phyloP scores from a whole-genome alignment of 2,329 filamentous ascomycete species.

The Exophiala phaeomuriformis region DNA sequence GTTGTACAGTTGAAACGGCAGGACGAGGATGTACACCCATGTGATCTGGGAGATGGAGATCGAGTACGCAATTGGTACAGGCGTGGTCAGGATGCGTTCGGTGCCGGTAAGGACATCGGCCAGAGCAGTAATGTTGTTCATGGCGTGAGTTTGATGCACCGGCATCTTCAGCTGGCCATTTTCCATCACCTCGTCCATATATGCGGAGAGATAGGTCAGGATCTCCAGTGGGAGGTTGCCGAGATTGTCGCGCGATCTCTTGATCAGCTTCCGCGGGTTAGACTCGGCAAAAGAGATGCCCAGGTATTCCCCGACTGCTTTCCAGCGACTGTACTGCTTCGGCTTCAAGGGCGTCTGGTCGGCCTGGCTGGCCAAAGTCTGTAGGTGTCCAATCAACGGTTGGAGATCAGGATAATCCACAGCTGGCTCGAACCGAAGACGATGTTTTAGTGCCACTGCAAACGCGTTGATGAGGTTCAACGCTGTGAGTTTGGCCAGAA shows the following conservation, averaged over 20 bases:
- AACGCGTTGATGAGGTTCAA: constrained; percentile 75
- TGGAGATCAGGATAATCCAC: constrained; percentile 67
- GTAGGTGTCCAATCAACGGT: constrained; percentile 62
- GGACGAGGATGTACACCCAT: constrained; percentile 71
- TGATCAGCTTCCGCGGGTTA: constrained; percentile 71
- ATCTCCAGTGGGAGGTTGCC: constrained; percentile 82
- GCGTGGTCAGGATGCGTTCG: constrained; percentile 74
- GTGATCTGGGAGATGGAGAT: constrained; percentile 83
- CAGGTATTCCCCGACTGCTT: constrained; percentile 62
- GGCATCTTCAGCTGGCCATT: constrained; percentile 33
- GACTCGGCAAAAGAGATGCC: constrained; percentile 68
- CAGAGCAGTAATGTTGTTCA: constrained; percentile 55
- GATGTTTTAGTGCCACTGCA: constrained; percentile 71
- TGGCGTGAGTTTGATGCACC: constrained; percentile 35
- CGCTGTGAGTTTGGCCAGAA: constrained; percentile 63
- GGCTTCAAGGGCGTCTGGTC: constrained; percentile 35
- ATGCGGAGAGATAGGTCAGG: constrained; percentile 61
- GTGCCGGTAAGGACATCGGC: constrained; percentile 66
- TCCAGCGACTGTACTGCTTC: constrained; percentile 49
- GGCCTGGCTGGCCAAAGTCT: constrained; percentile 63
- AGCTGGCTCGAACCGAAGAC: constrained; percentile 75
- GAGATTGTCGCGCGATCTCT: constrained; percentile 62
- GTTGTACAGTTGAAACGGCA: constrained; percentile 70
- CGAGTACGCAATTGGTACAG: constrained; percentile 72
- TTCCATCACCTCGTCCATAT: constrained; percentile 54